phyloP scores from a whole-genome alignment of 1,139 yeast species.

The Wickerhamomyces sp. region DNA sequence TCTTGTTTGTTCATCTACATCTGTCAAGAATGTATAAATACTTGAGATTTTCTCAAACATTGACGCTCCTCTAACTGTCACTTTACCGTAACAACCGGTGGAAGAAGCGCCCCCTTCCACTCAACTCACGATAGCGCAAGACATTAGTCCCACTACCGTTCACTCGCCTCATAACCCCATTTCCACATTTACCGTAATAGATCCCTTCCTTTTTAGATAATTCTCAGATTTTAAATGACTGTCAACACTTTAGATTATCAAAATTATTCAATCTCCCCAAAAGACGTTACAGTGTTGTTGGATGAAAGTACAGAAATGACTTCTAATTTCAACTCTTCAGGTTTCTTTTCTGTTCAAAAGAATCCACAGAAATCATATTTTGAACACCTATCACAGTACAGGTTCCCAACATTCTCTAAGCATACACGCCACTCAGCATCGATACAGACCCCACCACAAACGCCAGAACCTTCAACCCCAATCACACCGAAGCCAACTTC shows the following conservation, averaged over 20 bases:
- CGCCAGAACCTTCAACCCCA: neutral
- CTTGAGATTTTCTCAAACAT: too few species aligned
- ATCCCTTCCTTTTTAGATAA: too few species aligned
- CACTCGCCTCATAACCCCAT: too few species aligned
- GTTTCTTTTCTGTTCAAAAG: neutral
- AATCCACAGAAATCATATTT: conserved; percentile 1
- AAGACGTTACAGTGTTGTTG: neutral
- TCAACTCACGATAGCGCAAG: too few species aligned
- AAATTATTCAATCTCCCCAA: conserved; percentile 1
- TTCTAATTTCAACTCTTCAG: neutral
- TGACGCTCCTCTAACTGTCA: too few species aligned
- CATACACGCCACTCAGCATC: neutral
- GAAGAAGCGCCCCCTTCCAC: too few species aligned
- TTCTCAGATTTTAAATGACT: neutral
- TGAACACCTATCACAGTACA: conserved; percentile 7
- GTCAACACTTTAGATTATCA: neutral
- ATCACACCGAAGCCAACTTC: conserved; percentile 1
- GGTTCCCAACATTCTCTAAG: conserved; percentile 6
- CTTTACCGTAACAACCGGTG: too few species aligned
- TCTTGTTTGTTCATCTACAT: too few species aligned
- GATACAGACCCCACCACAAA: neutral
- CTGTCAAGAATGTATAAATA: too few species aligned
- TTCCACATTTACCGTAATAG: too few species aligned
- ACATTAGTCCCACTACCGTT: too few species aligned
- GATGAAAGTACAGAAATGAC: neutral